phyloP scores from a whole-genome alignment of 345 rosid species.

The Turritis glabra region DNA sequence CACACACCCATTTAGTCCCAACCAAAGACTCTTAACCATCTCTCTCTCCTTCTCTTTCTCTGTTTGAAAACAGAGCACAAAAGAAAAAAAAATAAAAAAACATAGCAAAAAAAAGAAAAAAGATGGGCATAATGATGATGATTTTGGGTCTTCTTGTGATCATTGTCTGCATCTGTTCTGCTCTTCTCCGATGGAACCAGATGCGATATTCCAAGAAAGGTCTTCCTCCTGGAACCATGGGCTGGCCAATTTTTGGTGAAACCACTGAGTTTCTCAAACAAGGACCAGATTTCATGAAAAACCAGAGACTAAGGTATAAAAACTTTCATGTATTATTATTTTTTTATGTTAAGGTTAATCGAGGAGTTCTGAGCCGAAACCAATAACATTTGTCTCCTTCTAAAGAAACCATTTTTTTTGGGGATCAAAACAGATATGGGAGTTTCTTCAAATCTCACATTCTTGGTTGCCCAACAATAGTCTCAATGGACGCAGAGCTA shows the following conservation, averaged over 20 bases:
- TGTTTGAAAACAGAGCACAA: conserved; percentile 23
- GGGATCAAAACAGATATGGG: conserved; percentile 57
- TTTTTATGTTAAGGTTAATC: neutral
- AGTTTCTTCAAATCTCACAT: conserved; percentile 90
- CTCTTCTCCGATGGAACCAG: conserved; percentile 80
- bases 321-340: neutral
- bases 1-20: conserved; percentile 28
- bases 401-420: neutral
- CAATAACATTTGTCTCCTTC: neutral
- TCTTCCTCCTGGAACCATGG: conserved; percentile 97
- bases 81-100: neutral
- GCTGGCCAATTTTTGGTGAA: conserved; percentile 97
- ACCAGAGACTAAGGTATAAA: conserved; percentile 71
- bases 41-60: conserved; percentile 18
- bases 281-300: conserved; percentile 95
- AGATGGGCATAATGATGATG: conserved; percentile 66
- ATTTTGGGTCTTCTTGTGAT: conserved; percentile 41
- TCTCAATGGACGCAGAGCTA: conserved; percentile 95
- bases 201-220: conserved; percentile 72
- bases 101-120: neutral
- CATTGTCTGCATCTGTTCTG: conserved; percentile 61
- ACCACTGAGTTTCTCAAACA: conserved; percentile 95
- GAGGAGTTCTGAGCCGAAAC: neutral
- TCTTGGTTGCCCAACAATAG: conserved; percentile 87
- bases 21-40: conserved; percentile 25